Conservation (phyloP, 1,139 yeast species). For the Hyphopichia pseudoburtonii region DNA sequence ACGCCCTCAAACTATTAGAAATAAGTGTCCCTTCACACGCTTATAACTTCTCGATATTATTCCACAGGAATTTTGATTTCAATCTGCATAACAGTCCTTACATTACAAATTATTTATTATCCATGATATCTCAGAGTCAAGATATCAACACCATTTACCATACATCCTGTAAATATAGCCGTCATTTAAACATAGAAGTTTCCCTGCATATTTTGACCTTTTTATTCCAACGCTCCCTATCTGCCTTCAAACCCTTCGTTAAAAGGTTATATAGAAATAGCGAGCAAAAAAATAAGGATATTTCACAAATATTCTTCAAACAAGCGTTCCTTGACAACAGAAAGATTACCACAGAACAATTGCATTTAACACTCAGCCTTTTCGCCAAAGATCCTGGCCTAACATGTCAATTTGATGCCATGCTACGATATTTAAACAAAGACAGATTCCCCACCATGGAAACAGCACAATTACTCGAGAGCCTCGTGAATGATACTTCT, state of each 20-base stretch:
- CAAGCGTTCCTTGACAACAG: too few species aligned
- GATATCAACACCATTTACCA: background rate
- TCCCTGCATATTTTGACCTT: background rate
- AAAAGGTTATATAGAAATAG: too few species aligned
- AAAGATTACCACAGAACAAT: too few species aligned
- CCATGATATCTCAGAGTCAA: background rate
- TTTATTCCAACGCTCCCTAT: background rate
- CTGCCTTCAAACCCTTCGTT: background rate
- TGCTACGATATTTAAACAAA: background rate
- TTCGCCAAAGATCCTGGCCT: background rate
- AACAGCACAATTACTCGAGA: background rate
- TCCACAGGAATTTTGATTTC: conserved; percentile 1
- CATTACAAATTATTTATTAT: conserved; percentile 1
- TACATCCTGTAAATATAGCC: background rate
- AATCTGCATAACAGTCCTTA: background rate
- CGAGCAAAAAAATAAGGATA: too few species aligned
- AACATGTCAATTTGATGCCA: background rate
- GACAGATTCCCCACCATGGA: background rate
- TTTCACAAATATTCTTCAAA: too few species aligned
- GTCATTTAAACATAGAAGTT: conserved; percentile 1
- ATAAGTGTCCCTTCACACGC: background rate
- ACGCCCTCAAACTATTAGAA: background rate
- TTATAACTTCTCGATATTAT: conserved; percentile 3
- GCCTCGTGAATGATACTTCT: background rate
- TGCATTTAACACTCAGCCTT: too few species aligned